phyloP scores from a whole-genome alignment of 1,284 basidiomycete genomes.

The Ustilago crameri region DNA sequence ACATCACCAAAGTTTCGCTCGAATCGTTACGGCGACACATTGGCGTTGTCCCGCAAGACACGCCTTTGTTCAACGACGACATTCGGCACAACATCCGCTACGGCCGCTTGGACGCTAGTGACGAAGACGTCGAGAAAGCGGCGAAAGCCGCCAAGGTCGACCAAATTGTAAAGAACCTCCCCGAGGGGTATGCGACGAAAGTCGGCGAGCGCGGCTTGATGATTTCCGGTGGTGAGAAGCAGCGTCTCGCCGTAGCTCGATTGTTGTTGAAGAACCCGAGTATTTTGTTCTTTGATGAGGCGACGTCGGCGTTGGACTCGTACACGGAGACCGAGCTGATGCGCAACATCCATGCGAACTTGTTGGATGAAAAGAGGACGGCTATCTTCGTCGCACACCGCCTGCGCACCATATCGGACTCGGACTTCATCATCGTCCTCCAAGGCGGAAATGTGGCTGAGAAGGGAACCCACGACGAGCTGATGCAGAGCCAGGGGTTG shows the following conservation, averaged over 20 bases:
- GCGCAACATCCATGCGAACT: constrained; percentile 86
- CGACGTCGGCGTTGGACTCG: constrained; percentile 94
- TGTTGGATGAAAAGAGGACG: constrained; percentile 82
- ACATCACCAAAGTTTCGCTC: constrained; percentile 80
- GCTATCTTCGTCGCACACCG: constrained; percentile 81
- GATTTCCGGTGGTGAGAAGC: constrained; percentile 98
- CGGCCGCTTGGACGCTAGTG: constrained; percentile 85
- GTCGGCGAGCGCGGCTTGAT: constrained; percentile 96
- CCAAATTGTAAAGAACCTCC: constrained; percentile 80
- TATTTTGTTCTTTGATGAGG: constrained; percentile 97
- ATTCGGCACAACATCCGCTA: constrained; percentile 95
- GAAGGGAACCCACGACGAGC: constrained; percentile 56
- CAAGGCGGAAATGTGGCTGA: constrained; percentile 56
- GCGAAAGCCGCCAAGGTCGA: constrained; percentile 88
- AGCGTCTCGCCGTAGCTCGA: constrained; percentile 90
- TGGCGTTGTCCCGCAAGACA: constrained; percentile 97
- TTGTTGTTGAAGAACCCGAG: constrained; percentile 91
- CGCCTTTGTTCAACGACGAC: constrained; percentile 93
- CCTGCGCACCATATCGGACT: constrained; percentile 87
- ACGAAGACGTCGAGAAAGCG: constrained; percentile 86
- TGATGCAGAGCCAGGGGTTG: constrained; percentile 52
- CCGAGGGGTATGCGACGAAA: constrained; percentile 86
- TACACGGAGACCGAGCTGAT: constrained; percentile 94
- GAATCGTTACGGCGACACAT: constrained; percentile 80
- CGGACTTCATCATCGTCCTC: constrained; percentile 69